phyloP scores from a whole-genome alignment of 306 rosid genomes.

The Cicer judaicum region DNA sequence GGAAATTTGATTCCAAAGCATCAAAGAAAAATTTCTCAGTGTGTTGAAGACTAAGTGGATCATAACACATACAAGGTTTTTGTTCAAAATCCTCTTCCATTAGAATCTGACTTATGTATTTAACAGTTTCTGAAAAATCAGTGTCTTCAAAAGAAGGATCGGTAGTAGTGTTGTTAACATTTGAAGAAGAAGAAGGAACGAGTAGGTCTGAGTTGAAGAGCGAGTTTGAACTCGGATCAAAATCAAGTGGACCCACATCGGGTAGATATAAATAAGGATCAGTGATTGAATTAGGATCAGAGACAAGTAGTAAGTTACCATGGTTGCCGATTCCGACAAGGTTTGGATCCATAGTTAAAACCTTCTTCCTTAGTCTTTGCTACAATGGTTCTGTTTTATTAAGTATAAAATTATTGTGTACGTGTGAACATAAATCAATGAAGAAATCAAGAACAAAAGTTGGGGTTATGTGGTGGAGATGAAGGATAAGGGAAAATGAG shows the following conservation, averaged over 20 bases:
- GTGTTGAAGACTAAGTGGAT: conserved; percentile 62
- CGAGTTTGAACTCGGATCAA: conserved; percentile 2
- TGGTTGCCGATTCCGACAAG: not conserved
- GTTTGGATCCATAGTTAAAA: conserved; percentile 51
- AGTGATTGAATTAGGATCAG: conserved; percentile 10
- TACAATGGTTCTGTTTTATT: not conserved
- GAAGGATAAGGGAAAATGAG: no score
- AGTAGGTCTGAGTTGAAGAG: conserved; percentile 1
- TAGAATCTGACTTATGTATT: conserved; percentile 59
- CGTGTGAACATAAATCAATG: no score
- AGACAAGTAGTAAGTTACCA: not conserved
- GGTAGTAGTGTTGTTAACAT: not conserved
- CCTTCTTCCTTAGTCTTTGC: not conserved
- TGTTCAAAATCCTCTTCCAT: conserved; percentile 76
- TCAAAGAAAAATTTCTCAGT: conserved; percentile 73
- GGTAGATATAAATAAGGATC: conserved; percentile 8
- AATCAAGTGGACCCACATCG: conserved; percentile 21
- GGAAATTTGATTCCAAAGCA: conserved; percentile 49
- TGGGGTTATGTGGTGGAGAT: no score
- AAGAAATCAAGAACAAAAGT: no score
- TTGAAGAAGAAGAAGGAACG: not conserved
- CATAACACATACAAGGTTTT: conserved; percentile 69
- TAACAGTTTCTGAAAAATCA: conserved; percentile 52
- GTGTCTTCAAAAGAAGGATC: conserved; percentile 47
- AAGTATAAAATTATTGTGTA: no score